A percentile compares a stretch with the other conserved stretches of the same genome.
Conservation (phyloP, 345 rosid species). For the Xanthoceras sorbifolium region DNA sequence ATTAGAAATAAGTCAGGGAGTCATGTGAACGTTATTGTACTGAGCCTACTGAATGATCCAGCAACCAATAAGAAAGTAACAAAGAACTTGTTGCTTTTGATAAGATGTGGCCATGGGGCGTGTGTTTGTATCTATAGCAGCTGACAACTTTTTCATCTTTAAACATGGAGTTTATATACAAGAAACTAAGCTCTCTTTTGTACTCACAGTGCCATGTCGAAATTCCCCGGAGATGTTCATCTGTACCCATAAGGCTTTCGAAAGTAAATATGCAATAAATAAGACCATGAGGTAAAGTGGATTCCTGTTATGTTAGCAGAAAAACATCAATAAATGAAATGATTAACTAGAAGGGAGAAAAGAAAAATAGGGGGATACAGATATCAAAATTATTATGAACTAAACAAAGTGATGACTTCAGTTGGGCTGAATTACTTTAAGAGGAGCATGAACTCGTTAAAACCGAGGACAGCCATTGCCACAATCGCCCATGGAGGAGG, state of each 20-base stretch:
- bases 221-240: conserved; percentile 60
- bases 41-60: background rate
- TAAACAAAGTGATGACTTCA: background rate
- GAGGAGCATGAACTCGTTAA: conserved; percentile 77
- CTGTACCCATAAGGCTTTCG: conserved; percentile 78
- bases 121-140: background rate
- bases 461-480: conserved; percentile 65
- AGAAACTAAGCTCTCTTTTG: background rate
- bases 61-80: background rate
- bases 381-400: background rate
- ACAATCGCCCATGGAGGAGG: conserved; percentile 78
- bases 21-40: background rate
- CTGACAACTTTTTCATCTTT: background rate
- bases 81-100: background rate
- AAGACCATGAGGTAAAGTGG: conserved; percentile 69
- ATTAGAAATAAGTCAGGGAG: background rate
- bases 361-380: background rate
- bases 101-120: background rate
- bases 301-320: conserved; percentile 57
- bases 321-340: conserved; percentile 14
- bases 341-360: background rate
- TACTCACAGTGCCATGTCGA: conserved; percentile 70
- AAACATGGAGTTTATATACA: background rate
- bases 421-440: conserved; percentile 44
- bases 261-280: conserved; percentile 53